Evolutionary conservation across 2,329 filamentous ascomycete genomes (phyloP).

Genomic region (Dryadomyces quercus-mongolicae): DNA sequence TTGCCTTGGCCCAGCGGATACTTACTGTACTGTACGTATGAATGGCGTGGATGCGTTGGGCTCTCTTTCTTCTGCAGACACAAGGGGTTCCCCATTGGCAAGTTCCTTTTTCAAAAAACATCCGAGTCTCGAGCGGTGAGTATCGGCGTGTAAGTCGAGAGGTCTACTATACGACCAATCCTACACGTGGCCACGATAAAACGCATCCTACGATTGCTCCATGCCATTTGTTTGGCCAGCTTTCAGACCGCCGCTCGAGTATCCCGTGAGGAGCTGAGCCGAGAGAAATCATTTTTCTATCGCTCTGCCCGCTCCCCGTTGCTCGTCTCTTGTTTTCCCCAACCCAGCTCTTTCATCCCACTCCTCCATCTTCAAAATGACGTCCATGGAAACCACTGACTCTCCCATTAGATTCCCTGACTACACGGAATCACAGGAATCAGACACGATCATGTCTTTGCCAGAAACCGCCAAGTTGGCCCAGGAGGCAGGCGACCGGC

Average conservation of each 20-base stretch:
- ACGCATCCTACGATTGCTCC: too few species aligned
- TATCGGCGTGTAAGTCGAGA: background rate
- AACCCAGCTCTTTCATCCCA: too few species aligned
- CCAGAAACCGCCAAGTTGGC: constrained; percentile 13
- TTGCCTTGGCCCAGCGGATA: too few species aligned
- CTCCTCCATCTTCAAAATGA: constrained; percentile 11
- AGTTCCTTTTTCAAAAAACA: background rate
- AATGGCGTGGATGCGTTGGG: too few species aligned
- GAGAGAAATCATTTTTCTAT: background rate
- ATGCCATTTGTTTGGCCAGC: too few species aligned
- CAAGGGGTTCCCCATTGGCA: too few species aligned
- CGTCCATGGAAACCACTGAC: constrained; percentile 21
- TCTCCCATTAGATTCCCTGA: constrained; percentile 20
- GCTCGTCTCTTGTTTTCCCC: too few species aligned
- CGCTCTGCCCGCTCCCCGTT: background rate
- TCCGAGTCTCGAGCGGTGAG: background rate
- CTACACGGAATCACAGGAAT: constrained; percentile 20
- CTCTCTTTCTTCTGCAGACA: too few species aligned
- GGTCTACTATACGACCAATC: too few species aligned
- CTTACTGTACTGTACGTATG: too few species aligned
- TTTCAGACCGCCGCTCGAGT: background rate
- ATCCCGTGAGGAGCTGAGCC: background rate
- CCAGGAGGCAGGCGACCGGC: constrained; percentile 36
- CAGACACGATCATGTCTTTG: constrained; percentile 19
- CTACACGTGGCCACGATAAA: too few species aligned